These are phyloP conservation scores for Backusella tarrabulga DNA, from an alignment of 192 early-diverging fungal species.

Conservation along the genomic window DNA sequence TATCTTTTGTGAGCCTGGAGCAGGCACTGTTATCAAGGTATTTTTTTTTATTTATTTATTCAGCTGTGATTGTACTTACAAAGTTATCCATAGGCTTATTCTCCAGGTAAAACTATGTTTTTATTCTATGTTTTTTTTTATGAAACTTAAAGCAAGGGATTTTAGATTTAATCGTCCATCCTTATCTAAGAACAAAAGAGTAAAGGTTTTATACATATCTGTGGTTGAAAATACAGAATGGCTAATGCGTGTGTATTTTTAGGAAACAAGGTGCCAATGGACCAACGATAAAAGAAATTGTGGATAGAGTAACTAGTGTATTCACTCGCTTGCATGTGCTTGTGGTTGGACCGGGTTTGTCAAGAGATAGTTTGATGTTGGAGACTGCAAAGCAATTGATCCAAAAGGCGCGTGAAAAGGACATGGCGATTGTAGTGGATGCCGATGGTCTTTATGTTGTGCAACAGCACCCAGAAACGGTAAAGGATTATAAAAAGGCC, in stretches of 20 bases:
- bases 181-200: constrained; percentile 61
- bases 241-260: not conserved
- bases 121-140: not conserved
- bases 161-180: constrained; percentile 88
- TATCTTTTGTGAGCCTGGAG: constrained; percentile 81
- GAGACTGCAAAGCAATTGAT: constrained; percentile 68
- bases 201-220: not conserved
- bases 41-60: not conserved
- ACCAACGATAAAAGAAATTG: constrained; percentile 35
- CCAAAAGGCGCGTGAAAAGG: constrained; percentile 53
- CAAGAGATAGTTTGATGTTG: constrained; percentile 69
- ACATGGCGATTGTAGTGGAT: constrained; percentile 84
- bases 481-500: constrained; percentile 69
- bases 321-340: constrained; percentile 79
- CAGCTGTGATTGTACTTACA: not conserved
- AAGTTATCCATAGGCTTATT: constrained; percentile 33
- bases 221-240: too few species aligned
- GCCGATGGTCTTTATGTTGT: constrained; percentile 88
- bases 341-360: constrained; percentile 90
- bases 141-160: not conserved
- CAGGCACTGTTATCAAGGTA: constrained; percentile 75
- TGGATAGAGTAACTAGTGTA: constrained; percentile 46
- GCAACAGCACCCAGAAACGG: constrained; percentile 63
- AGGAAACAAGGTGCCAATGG: constrained; percentile 9
- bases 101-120: constrained; percentile 32